phyloP scores from a whole-genome alignment of 495 filamentous ascomycete genomes.

The Corynascus novoguineensis region DNA sequence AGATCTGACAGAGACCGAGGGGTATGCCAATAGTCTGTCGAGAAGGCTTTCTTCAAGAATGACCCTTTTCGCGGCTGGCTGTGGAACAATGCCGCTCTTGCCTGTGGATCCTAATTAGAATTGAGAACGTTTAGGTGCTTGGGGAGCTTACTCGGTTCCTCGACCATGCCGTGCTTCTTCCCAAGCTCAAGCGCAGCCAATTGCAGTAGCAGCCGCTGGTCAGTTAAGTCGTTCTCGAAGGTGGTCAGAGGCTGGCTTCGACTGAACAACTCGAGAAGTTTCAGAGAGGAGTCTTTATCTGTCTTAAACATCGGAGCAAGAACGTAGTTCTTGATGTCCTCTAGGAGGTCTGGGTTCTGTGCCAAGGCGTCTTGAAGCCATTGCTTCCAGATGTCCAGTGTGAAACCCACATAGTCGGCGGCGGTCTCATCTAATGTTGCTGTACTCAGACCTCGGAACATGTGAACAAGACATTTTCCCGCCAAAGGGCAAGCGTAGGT shows the following conservation, averaged over 20 bases:
- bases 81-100: slow-evolving; percentile 3
- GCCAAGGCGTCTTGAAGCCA: slow-evolving; percentile 45
- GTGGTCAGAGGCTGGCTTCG: slow-evolving; percentile 34
- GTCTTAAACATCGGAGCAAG: slow-evolving; percentile 64
- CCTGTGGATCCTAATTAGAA: slow-evolving; percentile 9
- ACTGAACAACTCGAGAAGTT: slow-evolving; percentile 49
- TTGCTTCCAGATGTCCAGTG: slow-evolving; percentile 42
- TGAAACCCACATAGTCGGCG: slow-evolving; percentile 21
- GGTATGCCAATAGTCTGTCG: slow-evolving; percentile 54
- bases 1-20: slow-evolving; percentile 58
- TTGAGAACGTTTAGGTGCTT: not conserved
- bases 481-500: slow-evolving; percentile 59
- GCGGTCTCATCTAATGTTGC: slow-evolving; percentile 24
- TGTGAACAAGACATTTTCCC: slow-evolving; percentile 57
- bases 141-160: slow-evolving; percentile 59
- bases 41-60: slow-evolving; percentile 40
- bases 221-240: slow-evolving; percentile 41
- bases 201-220: slow-evolving; percentile 52
- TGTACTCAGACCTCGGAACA: slow-evolving; percentile 42
- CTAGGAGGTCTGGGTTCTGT: slow-evolving; percentile 50
- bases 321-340: slow-evolving; percentile 66
- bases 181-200: slow-evolving; percentile 68
- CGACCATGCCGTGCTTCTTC: slow-evolving; percentile 71
- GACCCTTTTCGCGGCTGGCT: slow-evolving; percentile 24
- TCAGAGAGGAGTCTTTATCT: slow-evolving; percentile 47